Conservation (phyloP, 2,329 filamentous ascomycete genomes). For the Blumeria graminis region DNA sequence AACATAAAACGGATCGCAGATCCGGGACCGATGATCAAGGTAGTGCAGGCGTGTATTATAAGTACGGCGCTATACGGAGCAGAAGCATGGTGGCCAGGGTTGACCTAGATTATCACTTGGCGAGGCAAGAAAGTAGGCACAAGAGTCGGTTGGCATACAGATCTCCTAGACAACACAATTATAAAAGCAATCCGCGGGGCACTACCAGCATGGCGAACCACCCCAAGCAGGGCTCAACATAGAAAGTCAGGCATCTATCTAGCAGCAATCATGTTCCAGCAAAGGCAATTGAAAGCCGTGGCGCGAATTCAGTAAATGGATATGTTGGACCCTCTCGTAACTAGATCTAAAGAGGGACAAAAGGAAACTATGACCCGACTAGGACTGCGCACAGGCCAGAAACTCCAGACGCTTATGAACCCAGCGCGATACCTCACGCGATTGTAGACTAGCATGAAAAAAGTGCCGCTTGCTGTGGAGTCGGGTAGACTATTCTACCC, state of each 20-base stretch:
- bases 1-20: background rate
- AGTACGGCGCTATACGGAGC: background rate
- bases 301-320: background rate
- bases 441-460: background rate
- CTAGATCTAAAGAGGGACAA: background rate
- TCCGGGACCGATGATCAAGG: background rate
- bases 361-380: background rate
- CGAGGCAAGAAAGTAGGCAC: background rate
- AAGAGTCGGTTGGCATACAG: background rate
- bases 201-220: background rate
- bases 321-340: background rate
- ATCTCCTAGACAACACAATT: background rate
- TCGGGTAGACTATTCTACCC: background rate
- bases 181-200: background rate
- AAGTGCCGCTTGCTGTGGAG: background rate
- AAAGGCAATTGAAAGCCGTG: background rate
- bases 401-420: background rate
- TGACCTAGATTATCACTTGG: background rate
- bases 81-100: background rate
- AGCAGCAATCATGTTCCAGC: background rate
- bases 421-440: background rate
- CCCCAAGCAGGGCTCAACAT: background rate
- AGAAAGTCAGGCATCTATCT: background rate
- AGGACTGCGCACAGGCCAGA: background rate
- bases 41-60: background rate